Percentiles rank a stretch among this genome's conserved stretches.
These are phyloP conservation scores for Rhododendron kiyosumense DNA, from an alignment of 148 eudicot genomes.

Conservation along the genomic window DNA sequence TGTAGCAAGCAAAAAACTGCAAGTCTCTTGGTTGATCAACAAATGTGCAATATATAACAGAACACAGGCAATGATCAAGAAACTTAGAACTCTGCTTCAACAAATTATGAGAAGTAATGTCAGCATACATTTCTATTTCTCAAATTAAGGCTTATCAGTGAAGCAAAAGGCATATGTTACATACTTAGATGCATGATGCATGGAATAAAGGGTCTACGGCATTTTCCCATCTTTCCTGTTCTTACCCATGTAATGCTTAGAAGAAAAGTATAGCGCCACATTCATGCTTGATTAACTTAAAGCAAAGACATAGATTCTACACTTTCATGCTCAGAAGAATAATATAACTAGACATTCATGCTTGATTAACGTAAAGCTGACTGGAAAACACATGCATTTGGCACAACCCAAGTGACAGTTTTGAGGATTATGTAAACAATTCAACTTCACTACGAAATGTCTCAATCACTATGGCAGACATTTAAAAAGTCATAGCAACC, in stretches of 20 bases:
- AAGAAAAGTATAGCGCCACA: not conserved
- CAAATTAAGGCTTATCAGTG: not conserved
- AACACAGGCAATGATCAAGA: not conserved
- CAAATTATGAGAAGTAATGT: not conserved
- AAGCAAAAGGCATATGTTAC: not conserved
- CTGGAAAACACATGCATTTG: not conserved
- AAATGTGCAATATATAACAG: not conserved
- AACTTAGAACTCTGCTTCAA: not conserved
- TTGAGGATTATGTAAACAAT: not conserved
- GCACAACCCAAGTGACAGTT: not conserved
- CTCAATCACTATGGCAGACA: not conserved
- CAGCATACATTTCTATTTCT: not conserved
- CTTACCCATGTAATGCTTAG: not conserved
- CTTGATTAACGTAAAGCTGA: not conserved
- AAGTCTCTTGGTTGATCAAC: not conserved
- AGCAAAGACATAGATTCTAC: not conserved
- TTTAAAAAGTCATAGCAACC: not conserved
- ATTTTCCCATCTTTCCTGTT: not conserved
- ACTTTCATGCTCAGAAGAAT: not conserved
- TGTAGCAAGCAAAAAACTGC: not conserved
- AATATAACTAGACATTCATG: not conserved
- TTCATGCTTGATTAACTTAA: not conserved
- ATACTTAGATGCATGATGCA: not conserved
- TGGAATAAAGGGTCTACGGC: not conserved
- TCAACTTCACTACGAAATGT: not conserved